phyloP scores from a whole-genome alignment of 75 land plant genomes.

The Larix kaempferi region DNA sequence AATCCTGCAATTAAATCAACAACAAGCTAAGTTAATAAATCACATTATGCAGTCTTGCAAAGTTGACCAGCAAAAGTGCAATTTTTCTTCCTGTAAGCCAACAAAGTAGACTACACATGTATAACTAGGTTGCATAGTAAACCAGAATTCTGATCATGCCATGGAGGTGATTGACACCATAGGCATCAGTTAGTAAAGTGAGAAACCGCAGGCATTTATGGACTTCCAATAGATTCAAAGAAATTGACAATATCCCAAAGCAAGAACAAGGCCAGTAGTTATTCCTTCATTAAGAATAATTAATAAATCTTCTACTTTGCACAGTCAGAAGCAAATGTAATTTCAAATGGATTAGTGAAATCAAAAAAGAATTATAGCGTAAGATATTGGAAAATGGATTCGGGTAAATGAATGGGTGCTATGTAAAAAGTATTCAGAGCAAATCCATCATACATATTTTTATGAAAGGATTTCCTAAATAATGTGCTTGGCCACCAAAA shows the following conservation, averaged over 20 bases:
- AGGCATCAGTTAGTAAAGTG: no score
- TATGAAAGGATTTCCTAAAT: neutral
- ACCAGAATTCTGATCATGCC: no score
- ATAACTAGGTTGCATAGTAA: no score
- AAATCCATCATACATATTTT: neutral
- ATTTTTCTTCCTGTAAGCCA: neutral
- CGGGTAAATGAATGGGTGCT: neutral
- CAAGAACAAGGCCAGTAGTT: no score
- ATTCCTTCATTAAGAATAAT: no score
- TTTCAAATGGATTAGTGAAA: neutral
- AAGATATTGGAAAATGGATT: neutral
- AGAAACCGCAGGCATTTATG: no score
- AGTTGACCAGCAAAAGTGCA: neutral
- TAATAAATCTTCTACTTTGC: no score
- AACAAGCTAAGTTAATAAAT: neutral
- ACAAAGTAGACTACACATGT: neutral
- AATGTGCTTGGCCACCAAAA: neutral
- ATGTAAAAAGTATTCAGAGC: neutral
- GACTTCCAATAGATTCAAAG: no score
- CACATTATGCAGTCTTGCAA: neutral
- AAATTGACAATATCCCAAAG: no score
- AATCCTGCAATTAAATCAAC: constrained; percentile 5
- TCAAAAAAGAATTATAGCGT: neutral
- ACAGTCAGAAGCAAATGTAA: no score
- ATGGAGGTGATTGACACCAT: no score